A percentile compares a stretch with the other conserved stretches of the same genome.
phyloP scores from a whole-genome alignment of 2,329 filamentous ascomycete genomes.

The Nannizziopsis arthrosporioides region DNA sequence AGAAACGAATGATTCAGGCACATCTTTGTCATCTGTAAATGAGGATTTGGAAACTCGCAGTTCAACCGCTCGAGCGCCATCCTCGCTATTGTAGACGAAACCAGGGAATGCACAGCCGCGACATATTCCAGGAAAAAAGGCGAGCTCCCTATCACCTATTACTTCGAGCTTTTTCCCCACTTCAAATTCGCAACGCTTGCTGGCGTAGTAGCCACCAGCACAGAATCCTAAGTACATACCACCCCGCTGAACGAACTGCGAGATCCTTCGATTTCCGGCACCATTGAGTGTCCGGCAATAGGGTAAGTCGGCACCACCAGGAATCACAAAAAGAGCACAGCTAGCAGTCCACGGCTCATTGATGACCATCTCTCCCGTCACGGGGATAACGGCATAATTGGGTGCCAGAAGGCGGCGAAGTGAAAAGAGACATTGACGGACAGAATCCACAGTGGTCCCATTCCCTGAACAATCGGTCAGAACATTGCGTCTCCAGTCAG shows the following conservation, averaged over 20 bases:
- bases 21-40: constrained; percentile 40
- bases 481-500: constrained; percentile 20
- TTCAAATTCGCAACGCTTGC: constrained; percentile 76
- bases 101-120: constrained; percentile 78
- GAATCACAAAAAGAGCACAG: constrained; percentile 81
- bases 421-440: constrained; percentile 77
- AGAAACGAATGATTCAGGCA: constrained; percentile 54
- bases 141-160: constrained; percentile 69
- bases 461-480: constrained; percentile 47
- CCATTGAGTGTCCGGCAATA: constrained; percentile 86
- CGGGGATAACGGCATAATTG: constrained; percentile 83
- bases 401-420: constrained; percentile 75
- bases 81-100: constrained; percentile 83
- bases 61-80: constrained; percentile 61
- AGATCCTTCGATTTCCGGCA: constrained; percentile 70
- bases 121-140: constrained; percentile 77
- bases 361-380: constrained; percentile 65
- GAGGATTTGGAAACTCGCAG: constrained; percentile 52
- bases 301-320: constrained; percentile 84
- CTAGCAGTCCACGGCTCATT: constrained; percentile 84
- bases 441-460: constrained; percentile 76
- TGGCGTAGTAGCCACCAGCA: constrained; percentile 87
- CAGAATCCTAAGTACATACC: constrained; percentile 85
- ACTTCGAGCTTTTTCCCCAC: constrained; percentile 74
- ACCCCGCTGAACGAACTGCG: constrained; percentile 72